Base-by-base conservation (phyloP, 495 filamentous ascomycete species). In the Talaromyces stipitatus region DNA sequence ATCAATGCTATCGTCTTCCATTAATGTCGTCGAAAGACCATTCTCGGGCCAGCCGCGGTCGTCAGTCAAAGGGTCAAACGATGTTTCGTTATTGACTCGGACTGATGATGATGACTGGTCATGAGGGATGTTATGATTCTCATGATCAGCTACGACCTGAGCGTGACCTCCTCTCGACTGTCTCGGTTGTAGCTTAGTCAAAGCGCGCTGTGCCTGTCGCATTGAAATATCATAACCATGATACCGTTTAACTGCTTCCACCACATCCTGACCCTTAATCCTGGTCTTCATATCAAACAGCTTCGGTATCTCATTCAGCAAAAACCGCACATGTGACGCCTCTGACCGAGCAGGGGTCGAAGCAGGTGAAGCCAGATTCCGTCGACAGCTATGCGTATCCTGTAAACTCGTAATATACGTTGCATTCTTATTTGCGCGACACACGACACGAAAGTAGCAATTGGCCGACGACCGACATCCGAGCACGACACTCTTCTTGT, bases 341-440 rank as follows among this genome's bases (percentile, higher is more conserved):
- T 75, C 74, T 3, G 74, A 75, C 50, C 72, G 74, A 29, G 69
- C 72, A 9, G 74, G 72, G 10, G 71, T 75, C 11, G 62, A 66
- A 11, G 62, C 60, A 8, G 72, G 62, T 14, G 70, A 66, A 14
- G 63, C 66, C 45, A 62, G 66, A 63, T 66, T 70, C 20, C 66
- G 58, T 18, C 68, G 70, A 58, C 74, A 77, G 53, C 66, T 73
- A 61, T 77, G 74, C 54, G 61, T 71, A 59, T 77, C 72, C 54
- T 75, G 72, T 24, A 77, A 64, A 48, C 71, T 77, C 56, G 69
- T 75, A 61, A 77, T 77, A 56, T 77, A 74, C 24, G 74, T 77
- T 57, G 71, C 62, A 54, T 75, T 73, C 61, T 75, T 74, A 64
- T 77, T 77, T 24, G 71, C 72, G 48, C 74, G 74, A 57, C 74